Evolutionary conservation across 495 filamentous ascomycete species (phyloP).

Genomic region (Aspergillus bridgeri): DNA sequence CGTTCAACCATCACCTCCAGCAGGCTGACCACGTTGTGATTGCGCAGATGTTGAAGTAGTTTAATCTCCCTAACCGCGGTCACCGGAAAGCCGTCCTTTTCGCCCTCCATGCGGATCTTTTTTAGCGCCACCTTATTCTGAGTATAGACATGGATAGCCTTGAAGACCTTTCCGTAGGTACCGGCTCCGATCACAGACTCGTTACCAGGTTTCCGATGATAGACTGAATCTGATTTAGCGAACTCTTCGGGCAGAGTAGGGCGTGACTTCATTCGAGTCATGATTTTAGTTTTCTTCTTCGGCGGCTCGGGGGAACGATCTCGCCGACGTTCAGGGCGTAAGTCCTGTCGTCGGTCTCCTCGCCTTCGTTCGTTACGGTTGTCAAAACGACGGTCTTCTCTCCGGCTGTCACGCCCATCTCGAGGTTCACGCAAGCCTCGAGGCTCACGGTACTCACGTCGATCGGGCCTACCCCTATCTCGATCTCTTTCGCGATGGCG

Average conservation of each 20-base stretch:
- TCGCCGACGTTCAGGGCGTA: slow-evolving; percentile 40
- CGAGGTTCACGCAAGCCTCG: slow-evolving; percentile 50
- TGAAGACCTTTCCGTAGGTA: slow-evolving; percentile 97
- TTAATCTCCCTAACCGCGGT: slow-evolving; percentile 97
- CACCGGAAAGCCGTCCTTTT: slow-evolving; percentile 95
- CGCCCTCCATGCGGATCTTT: slow-evolving; percentile 91
- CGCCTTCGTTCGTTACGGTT: slow-evolving; percentile 35
- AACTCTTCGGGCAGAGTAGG: slow-evolving; percentile 69
- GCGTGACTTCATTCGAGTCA: slow-evolving; percentile 67
- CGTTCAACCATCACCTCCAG: slow-evolving; percentile 96
- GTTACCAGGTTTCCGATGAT: slow-evolving; percentile 87
- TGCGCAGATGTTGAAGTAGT: slow-evolving; percentile 87
- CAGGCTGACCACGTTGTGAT: slow-evolving; percentile 79
- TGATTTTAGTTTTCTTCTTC: slow-evolving; percentile 63
- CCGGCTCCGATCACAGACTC: slow-evolving; percentile 92
- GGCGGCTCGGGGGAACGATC: slow-evolving; percentile 44
- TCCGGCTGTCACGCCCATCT: slow-evolving; percentile 46
- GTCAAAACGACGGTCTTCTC: slow-evolving; percentile 40
- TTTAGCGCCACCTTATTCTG: slow-evolving; percentile 88
- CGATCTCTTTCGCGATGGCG: slow-evolving; percentile 40
- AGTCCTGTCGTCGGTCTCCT: slow-evolving; percentile 35
- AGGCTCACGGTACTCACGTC: slow-evolving; percentile 41
- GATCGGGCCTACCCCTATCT: slow-evolving; percentile 36
- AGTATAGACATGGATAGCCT: slow-evolving; percentile 93
- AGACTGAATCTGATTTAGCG: slow-evolving; percentile 77